Percentiles rank a stretch among this genome's conserved stretches.
Conservation (phyloP, 805 yeast species). For the Kuraishia floccosa region DNA sequence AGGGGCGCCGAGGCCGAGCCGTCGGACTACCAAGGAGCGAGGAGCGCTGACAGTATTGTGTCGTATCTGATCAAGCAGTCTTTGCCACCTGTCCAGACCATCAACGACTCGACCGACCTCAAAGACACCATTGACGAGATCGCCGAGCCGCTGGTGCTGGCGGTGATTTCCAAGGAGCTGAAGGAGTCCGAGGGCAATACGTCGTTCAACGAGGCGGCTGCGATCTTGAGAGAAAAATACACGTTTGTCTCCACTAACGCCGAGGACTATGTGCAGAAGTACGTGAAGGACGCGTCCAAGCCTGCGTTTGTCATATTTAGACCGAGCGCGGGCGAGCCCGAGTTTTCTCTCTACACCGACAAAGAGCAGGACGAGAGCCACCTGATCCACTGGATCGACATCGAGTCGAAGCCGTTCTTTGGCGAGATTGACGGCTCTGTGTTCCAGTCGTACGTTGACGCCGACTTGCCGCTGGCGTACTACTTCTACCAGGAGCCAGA, state of each 20-base stretch:
- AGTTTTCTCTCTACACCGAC: conserved; percentile 31
- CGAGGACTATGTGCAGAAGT: conserved; percentile 21
- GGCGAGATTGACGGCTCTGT: conserved; percentile 82
- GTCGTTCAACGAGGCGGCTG: conserved; percentile 57
- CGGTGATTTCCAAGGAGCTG: conserved; percentile 23
- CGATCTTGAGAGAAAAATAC: conserved; percentile 47
- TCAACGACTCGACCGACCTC: conserved; percentile 36
- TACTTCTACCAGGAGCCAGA: conserved; percentile 68
- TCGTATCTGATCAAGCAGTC: conserved; percentile 74
- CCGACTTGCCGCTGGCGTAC: conserved; percentile 76
- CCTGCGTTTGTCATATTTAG: conserved; percentile 35
- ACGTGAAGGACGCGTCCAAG: conserved; percentile 17
- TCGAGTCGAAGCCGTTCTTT: conserved; percentile 69
- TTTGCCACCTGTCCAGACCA: conserved; percentile 57
- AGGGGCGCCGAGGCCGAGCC: conserved; percentile 36
- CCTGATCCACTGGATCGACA: conserved; percentile 36
- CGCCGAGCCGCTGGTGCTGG: conserved; percentile 45
- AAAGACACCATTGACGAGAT: conserved; percentile 34
- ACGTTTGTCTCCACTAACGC: conserved; percentile 42
- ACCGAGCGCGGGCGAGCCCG: conserved; percentile 32
- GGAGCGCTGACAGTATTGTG: conserved; percentile 70
- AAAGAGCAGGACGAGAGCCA: conserved; percentile 21
- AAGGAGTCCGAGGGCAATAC: conserved; percentile 32
- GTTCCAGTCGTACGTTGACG: conserved; percentile 60
- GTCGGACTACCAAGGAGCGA: conserved; percentile 72